Conservation (phyloP, 2,329 filamentous ascomycete species). For the Paecilomyces dactylethromorphus region DNA sequence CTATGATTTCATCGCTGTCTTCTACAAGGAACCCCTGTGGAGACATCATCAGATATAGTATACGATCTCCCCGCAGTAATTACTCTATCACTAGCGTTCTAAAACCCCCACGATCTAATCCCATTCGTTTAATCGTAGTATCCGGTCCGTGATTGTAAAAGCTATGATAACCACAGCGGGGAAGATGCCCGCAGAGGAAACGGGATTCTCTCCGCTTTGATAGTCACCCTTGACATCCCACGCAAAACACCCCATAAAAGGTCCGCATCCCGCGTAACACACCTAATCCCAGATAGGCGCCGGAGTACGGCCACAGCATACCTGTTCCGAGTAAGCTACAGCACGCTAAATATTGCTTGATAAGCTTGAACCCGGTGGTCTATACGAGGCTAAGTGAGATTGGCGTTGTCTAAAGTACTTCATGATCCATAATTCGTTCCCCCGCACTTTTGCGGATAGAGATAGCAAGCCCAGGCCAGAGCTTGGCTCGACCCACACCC, state of each 20-base stretch:
- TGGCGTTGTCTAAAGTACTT: background rate
- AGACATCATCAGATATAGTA: background rate
- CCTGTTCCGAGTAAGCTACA: background rate
- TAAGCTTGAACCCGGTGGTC: background rate
- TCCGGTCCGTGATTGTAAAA: background rate
- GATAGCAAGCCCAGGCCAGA: background rate
- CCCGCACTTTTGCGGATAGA: background rate
- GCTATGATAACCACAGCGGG: background rate
- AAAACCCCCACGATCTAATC: background rate
- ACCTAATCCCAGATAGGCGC: background rate
- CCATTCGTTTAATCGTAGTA: background rate
- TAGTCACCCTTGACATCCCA: background rate
- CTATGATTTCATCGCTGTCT: too few relatives aligned
- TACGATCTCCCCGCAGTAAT: background rate
- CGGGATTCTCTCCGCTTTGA: background rate
- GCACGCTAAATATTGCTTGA: background rate
- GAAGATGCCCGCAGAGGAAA: background rate
- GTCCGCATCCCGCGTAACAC: background rate
- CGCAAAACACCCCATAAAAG: background rate
- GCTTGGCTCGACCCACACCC: background rate
- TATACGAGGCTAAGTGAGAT: background rate
- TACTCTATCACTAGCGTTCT: background rate
- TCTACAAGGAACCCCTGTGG: background rate
- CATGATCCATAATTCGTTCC: background rate
- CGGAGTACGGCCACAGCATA: background rate